Evolutionary conservation across 805 yeast species (phyloP).

Genomic region (Metschnikowia lachancei): DNA sequence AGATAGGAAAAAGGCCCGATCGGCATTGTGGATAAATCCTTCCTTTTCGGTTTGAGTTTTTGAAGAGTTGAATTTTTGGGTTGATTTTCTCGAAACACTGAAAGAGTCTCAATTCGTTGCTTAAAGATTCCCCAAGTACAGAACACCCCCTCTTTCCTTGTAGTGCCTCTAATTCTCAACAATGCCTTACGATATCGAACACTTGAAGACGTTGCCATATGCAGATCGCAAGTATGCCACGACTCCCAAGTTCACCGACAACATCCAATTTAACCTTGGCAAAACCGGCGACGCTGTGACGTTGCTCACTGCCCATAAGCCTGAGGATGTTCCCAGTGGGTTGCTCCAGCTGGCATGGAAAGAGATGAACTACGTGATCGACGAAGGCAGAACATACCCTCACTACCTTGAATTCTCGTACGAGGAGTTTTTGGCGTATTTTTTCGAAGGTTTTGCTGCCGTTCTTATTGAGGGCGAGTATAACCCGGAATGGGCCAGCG

Average conservation of each 20-base stretch:
- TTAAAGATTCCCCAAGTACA: too few species aligned
- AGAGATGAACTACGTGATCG: constrained; percentile 64
- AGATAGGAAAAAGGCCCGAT: too few species aligned
- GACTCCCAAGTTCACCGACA: constrained; percentile 33
- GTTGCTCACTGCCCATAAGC: constrained; percentile 54
- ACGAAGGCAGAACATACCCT: constrained; percentile 77
- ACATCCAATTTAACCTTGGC: constrained; percentile 38
- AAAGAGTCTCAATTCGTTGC: too few species aligned
- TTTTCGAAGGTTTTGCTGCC: constrained; percentile 67
- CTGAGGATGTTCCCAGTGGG: constrained; percentile 47
- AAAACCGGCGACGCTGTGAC: constrained; percentile 50
- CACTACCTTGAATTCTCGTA: constrained; percentile 39
- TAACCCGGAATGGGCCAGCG: constrained; percentile 29
- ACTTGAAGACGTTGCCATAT: constrained; percentile 29
- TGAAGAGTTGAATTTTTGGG: too few species aligned
- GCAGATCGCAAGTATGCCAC: constrained; percentile 28
- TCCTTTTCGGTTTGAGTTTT: too few species aligned
- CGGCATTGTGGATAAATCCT: too few species aligned
- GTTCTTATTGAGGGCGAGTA: constrained; percentile 49
- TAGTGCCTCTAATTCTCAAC: neutral
- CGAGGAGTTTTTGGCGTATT: constrained; percentile 58
- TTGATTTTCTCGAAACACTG: too few species aligned
- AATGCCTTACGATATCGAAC: constrained; percentile 11
- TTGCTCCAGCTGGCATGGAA: constrained; percentile 46
- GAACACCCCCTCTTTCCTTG: too few species aligned